Conservation (phyloP, 2,329 filamentous ascomycete genomes). For the Penicillium hordei region DNA sequence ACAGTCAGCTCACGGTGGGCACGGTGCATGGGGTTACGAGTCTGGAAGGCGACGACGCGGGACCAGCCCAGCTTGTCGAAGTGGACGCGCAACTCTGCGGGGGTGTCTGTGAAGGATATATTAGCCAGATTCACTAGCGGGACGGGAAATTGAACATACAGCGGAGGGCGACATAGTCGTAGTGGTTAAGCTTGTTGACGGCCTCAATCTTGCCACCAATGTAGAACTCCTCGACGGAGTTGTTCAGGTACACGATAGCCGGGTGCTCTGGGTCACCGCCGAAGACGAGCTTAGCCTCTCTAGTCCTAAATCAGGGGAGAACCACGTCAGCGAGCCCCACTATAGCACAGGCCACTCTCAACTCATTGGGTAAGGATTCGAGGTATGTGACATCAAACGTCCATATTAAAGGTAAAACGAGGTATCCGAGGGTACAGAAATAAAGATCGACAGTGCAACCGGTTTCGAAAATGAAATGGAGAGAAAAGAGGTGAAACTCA, state of each 20-base stretch:
- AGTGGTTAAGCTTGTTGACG: slow-evolving; percentile 93
- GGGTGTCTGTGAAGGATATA: slow-evolving; percentile 63
- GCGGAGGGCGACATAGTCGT: slow-evolving; percentile 95
- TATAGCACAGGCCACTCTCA: slow-evolving; percentile 17
- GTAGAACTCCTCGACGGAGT: slow-evolving; percentile 81
- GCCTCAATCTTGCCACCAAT: slow-evolving; percentile 95
- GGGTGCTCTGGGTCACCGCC: slow-evolving; percentile 90
- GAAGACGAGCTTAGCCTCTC: slow-evolving; percentile 92
- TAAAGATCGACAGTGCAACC: slow-evolving; percentile 2
- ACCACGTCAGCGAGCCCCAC: slow-evolving; percentile 32
- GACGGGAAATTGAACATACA: slow-evolving; percentile 58
- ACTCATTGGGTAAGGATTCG: slow-evolving; percentile 12
- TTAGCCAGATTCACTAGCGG: slow-evolving; percentile 2
- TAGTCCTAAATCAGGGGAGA: slow-evolving; percentile 56
- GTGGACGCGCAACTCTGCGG: slow-evolving; percentile 89
- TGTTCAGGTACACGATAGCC: slow-evolving; percentile 84
- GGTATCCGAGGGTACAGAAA: background rate
- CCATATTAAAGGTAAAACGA: background rate
- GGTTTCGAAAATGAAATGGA: background rate
- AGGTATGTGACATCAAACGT: slow-evolving; percentile 7
- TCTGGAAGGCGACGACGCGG: slow-evolving; percentile 98
- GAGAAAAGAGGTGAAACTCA: slow-evolving; percentile 47
- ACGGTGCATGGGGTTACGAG: slow-evolving; percentile 98
- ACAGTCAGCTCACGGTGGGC: slow-evolving; percentile 97
- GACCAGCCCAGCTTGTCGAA: slow-evolving; percentile 99